Evolutionary conservation across 768 basidiomycete species (phyloP).

Genomic region (Hypsizygus marmoreus): DNA sequence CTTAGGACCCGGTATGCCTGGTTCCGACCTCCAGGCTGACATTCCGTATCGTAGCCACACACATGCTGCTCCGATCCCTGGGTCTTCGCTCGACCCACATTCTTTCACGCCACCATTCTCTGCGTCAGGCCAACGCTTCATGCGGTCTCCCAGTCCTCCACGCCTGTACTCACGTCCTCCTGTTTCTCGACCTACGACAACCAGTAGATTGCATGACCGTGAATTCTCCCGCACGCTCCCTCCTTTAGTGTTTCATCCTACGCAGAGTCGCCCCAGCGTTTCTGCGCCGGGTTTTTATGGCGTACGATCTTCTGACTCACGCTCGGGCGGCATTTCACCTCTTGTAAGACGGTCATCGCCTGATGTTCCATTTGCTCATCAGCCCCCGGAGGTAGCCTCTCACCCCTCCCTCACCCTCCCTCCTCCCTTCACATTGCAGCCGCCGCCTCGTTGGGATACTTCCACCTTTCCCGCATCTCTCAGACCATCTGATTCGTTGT

Average conservation of each 20-base stretch:
- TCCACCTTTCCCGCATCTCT: constrained; percentile 38
- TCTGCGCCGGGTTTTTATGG: constrained; percentile 2
- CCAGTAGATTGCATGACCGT: constrained; percentile 16
- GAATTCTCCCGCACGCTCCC: constrained; percentile 37
- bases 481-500: constrained; percentile 37
- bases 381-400: constrained; percentile 30
- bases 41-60: constrained; percentile 4
- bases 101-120: constrained; percentile 1
- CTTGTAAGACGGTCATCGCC: constrained; percentile 35
- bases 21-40: constrained; percentile 23
- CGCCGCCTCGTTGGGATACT: constrained; percentile 65
- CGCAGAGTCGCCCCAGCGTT: constrained; percentile 11
- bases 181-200: constrained; percentile 25
- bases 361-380: constrained; percentile 33
- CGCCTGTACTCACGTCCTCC: constrained; percentile 22
- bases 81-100: constrained; percentile 8
- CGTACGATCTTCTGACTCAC: constrained; percentile 6
- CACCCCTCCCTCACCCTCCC: constrained; percentile 34
- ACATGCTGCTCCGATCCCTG: constrained; percentile 8
- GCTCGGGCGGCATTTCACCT: constrained; percentile 9
- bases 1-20: constrained; percentile 60
- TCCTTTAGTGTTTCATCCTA: constrained; percentile 29
- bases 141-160: constrained; percentile 22
- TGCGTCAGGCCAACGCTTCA: constrained; percentile 1
- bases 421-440: constrained; percentile 69